These are phyloP conservation scores for Toxicodendron radicans DNA, from an alignment of 345 rosid species.

Conservation along the genomic window DNA sequence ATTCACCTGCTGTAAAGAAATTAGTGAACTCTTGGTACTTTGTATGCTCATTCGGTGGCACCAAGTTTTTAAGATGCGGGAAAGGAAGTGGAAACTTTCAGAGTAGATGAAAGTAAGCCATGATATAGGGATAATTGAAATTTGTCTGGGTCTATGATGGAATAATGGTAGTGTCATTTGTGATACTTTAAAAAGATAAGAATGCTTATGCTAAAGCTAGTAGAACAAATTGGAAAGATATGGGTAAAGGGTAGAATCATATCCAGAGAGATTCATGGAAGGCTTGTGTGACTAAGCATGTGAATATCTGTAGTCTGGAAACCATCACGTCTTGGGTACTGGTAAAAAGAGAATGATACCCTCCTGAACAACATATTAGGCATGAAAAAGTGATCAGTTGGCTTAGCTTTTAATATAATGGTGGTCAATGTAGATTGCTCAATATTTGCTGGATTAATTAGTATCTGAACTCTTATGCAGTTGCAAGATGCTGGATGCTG, in stretches of 20 bases:
- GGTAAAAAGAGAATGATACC: neutral
- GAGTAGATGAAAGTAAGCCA: too few species aligned
- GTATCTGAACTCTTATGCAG: slow-evolving; percentile 38
- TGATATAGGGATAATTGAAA: neutral
- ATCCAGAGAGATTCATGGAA: too few species aligned
- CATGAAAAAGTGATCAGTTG: neutral
- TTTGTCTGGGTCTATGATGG: neutral
- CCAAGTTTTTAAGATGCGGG: neutral
- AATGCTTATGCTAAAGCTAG: neutral
- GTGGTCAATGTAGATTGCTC: neutral
- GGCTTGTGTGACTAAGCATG: neutral
- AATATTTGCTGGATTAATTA: slow-evolving; percentile 8
- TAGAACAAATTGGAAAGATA: neutral
- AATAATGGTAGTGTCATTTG: neutral
- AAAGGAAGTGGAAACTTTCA: neutral
- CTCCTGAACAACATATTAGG: neutral
- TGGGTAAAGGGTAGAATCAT: neutral
- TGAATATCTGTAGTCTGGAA: neutral
- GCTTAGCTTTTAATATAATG: too few species aligned
- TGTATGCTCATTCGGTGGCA: too few species aligned
- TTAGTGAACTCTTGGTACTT: too few species aligned
- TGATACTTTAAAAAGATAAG: neutral
- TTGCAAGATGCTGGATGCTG: slow-evolving; percentile 98
- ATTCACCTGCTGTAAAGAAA: too few species aligned
- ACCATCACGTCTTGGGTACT: neutral